Evolutionary conservation across 2,329 filamentous ascomycete species (phyloP).

Genomic region (Colletotrichum tropicicola): DNA sequence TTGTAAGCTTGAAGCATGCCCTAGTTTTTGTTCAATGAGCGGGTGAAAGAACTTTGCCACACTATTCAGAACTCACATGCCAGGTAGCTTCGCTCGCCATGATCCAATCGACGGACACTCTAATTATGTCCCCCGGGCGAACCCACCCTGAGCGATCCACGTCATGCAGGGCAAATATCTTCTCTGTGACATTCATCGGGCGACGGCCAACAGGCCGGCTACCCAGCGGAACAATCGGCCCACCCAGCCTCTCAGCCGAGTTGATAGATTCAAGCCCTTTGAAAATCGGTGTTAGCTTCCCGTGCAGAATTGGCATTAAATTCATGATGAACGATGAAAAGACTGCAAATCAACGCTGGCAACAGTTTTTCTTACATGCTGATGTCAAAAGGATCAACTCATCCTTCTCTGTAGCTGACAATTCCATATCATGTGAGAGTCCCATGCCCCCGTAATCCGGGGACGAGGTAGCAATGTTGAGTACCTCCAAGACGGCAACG

Average conservation of each 20-base stretch:
- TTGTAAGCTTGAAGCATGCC: conserved; percentile 24
- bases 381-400: conserved; percentile 7
- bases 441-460: conserved; percentile 18
- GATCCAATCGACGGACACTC: conserved; percentile 55
- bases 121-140: conserved; percentile 47
- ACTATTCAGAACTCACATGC: conserved; percentile 39
- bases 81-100: conserved; percentile 54
- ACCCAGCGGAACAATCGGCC: conserved; percentile 7
- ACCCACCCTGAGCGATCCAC: conserved; percentile 43
- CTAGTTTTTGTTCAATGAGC: conserved; percentile 21
- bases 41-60: not conserved
- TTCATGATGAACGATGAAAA: too few relatives aligned
- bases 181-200: conserved; percentile 52
- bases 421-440: not conserved
- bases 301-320: too few relatives aligned
- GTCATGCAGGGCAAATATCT: conserved; percentile 54
- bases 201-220: conserved; percentile 2
- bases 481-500: not conserved
- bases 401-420: not conserved
- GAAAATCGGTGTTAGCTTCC: not conserved
- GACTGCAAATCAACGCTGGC: too few relatives aligned
- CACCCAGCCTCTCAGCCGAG: conserved; percentile 2
- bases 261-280: conserved; percentile 17
- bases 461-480: not conserved
- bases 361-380: conserved; percentile 10